phyloP scores from a whole-genome alignment of 306 rosid species.

The Lathyrus oleraceus region DNA sequence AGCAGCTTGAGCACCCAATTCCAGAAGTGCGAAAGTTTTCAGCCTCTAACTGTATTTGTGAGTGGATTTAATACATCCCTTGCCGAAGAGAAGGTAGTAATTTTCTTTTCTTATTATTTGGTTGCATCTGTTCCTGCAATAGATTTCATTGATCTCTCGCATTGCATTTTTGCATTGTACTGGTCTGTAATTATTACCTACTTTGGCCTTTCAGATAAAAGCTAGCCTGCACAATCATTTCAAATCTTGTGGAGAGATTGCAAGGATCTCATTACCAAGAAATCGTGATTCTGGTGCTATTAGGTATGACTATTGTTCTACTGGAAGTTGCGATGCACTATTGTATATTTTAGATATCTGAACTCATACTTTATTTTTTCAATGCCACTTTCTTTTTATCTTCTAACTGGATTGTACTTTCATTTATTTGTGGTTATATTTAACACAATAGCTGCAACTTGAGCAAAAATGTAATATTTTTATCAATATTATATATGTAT shows the following conservation, averaged over 20 bases:
- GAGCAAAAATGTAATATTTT: neutral
- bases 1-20: constrained; percentile 49
- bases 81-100: constrained; percentile 22
- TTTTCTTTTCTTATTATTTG: neutral
- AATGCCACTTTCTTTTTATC: neutral
- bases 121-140: constrained; percentile 1
- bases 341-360: neutral
- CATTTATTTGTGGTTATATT: neutral
- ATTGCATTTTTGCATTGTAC: neutral
- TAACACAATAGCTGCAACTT: neutral
- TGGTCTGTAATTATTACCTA: neutral
- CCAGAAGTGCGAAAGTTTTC: constrained; percentile 47
- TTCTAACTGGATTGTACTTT: neutral
- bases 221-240: constrained; percentile 58
- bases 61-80: constrained; percentile 18
- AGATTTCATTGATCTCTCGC: constrained; percentile 4
- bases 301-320: constrained; percentile 50
- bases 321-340: neutral
- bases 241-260: constrained; percentile 65
- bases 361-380: neutral
- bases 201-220: constrained; percentile 48
- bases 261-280: constrained; percentile 59
- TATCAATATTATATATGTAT: neutral
- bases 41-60: constrained; percentile 11
- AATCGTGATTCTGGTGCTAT: constrained; percentile 45